These are phyloP conservation scores for Phragmites australis DNA, from an alignment of 176 grass and related monocot species.

Conservation along the genomic window DNA sequence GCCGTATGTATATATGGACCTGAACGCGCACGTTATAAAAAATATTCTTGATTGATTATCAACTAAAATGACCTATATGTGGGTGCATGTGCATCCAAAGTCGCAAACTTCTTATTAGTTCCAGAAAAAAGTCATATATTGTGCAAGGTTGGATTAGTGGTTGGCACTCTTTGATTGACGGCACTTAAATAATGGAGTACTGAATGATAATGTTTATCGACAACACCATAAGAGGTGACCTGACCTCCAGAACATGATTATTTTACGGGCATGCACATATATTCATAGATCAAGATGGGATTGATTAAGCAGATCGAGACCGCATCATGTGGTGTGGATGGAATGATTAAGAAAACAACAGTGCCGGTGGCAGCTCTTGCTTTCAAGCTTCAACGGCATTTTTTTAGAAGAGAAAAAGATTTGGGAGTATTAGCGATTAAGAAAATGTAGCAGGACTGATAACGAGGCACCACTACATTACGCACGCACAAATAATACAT, in stretches of 20 bases:
- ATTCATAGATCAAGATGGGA: neutral
- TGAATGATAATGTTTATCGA: neutral
- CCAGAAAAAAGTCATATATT: neutral
- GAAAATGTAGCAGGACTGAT: neutral
- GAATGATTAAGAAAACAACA: neutral
- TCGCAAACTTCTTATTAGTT: neutral
- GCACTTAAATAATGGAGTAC: neutral
- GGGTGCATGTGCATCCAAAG: slow-evolving; percentile 5
- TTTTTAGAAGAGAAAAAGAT: neutral
- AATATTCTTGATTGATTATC: slow-evolving; percentile 9
- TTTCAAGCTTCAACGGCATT: neutral
- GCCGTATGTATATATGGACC: neutral
- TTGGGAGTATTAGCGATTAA: neutral
- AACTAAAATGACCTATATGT: neutral
- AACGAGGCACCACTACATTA: neutral
- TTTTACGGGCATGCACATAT: neutral
- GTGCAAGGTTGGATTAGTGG: slow-evolving; percentile 23
- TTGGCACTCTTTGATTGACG: neutral
- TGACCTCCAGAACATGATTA: neutral
- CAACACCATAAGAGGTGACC: slow-evolving; percentile 7
- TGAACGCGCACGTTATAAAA: neutral
- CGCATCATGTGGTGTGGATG: neutral
- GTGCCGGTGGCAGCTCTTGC: neutral
- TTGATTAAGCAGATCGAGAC: neutral
- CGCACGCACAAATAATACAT: neutral